Percentiles rank a stretch among this genome's conserved stretches.
These are phyloP conservation scores for Pinus albicaulis DNA, from an alignment of 75 land plant species.

Conservation along the genomic window DNA sequence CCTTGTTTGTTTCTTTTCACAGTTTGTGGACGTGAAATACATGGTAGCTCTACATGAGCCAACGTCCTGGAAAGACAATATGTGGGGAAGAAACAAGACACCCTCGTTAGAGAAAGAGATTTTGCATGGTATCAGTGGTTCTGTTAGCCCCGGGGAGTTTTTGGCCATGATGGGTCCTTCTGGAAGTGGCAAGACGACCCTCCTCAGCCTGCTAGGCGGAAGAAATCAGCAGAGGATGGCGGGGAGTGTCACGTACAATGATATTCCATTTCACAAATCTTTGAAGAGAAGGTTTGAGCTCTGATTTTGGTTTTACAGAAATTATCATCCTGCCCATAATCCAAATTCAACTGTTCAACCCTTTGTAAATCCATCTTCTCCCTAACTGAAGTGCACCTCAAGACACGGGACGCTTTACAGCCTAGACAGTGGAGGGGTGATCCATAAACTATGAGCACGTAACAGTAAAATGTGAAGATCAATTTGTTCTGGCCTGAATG, in stretches of 20 bases:
- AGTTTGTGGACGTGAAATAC: slow-evolving; percentile 9
- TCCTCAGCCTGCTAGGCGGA: slow-evolving; percentile 30
- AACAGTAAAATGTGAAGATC: too few species aligned
- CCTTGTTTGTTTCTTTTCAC: too few species aligned
- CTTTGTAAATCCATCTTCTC: too few species aligned
- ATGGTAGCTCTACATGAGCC: not conserved
- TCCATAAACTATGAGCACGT: too few species aligned
- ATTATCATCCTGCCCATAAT: too few species aligned
- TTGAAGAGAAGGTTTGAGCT: slow-evolving; percentile 16
- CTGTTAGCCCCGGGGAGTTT: slow-evolving; percentile 30
- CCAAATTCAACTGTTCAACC: too few species aligned
- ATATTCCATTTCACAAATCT: slow-evolving; percentile 12
- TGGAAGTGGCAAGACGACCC: slow-evolving; percentile 48
- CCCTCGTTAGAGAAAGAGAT: slow-evolving; percentile 6
- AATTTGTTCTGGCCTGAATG: too few species aligned
- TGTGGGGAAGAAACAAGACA: not conserved
- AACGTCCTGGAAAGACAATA: not conserved
- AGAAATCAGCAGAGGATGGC: slow-evolving; percentile 4
- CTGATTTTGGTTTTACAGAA: too few species aligned
- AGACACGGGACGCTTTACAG: too few species aligned
- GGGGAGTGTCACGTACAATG: slow-evolving; percentile 27
- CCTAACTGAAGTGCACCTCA: too few species aligned
- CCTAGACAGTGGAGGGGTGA: too few species aligned
- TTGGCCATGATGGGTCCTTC: slow-evolving; percentile 45
- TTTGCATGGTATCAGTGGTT: slow-evolving; percentile 2